Evolutionary conservation across 305 asterid species (phyloP).

Genomic region (Fraxinus sp.): DNA sequence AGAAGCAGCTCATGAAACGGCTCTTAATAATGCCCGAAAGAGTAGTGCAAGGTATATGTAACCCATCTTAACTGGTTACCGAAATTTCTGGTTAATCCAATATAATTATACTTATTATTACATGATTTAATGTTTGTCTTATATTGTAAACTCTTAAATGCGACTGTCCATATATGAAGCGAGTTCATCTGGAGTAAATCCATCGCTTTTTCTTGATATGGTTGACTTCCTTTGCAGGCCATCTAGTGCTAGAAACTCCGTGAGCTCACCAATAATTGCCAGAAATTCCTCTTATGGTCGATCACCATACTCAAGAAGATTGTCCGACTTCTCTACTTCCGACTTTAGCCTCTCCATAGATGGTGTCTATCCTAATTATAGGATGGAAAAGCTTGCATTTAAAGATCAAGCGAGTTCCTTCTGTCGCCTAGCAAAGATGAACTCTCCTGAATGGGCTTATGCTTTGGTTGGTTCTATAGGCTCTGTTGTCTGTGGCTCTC

Average conservation of each 20-base stretch:
- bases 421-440: conserved; percentile 92
- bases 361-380: conserved; percentile 66
- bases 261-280: conserved; percentile 89
- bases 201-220: not conserved
- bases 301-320: conserved; percentile 89
- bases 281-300: conserved; percentile 92
- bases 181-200: not conserved
- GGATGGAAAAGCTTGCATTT: conserved; percentile 82
- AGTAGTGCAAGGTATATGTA: conserved; percentile 83
- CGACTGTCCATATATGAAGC: not conserved
- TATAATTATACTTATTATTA: not conserved
- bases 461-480: conserved; percentile 90
- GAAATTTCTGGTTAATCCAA: not conserved
- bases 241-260: conserved; percentile 95
- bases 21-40: conserved; percentile 76
- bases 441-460: conserved; percentile 93
- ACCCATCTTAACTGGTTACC: not conserved
- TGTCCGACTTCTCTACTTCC: conserved; percentile 94
- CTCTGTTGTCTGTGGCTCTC: conserved; percentile 89
- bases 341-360: conserved; percentile 94
- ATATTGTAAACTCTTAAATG: not conserved
- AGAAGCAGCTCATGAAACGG: conserved; percentile 94
- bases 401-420: conserved; percentile 94
- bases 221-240: conserved; percentile 57
- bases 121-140: not conserved